Conservation (phyloP, 106 monocot species). For the Alisma plantagoaquatica region DNA sequence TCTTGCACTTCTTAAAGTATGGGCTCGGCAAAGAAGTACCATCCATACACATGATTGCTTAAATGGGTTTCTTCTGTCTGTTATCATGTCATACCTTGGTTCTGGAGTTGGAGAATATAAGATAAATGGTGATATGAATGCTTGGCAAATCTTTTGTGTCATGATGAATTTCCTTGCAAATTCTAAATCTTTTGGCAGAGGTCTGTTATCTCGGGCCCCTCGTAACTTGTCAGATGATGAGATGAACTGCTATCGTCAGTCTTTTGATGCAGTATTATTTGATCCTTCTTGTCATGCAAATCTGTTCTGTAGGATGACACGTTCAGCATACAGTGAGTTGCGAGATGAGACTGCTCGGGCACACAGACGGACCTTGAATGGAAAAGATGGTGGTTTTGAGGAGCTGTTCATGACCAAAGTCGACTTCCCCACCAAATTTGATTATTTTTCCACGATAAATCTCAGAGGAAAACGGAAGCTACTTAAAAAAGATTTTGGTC, state of each 20-base stretch:
- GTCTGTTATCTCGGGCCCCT: too few relatives aligned
- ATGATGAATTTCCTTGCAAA: slow-evolving; percentile 81
- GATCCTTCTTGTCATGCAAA: slow-evolving; percentile 72
- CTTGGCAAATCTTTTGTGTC: slow-evolving; percentile 71
- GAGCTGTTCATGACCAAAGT: slow-evolving; percentile 86
- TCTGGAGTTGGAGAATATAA: slow-evolving; percentile 39
- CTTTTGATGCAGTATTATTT: slow-evolving; percentile 48
- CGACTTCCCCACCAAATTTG: slow-evolving; percentile 82
- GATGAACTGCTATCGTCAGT: slow-evolving; percentile 33
- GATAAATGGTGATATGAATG: slow-evolving; percentile 61
- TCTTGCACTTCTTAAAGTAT: slow-evolving; percentile 83
- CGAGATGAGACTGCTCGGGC: slow-evolving; percentile 59
- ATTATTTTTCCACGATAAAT: slow-evolving; percentile 75
- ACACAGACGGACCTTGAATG: slow-evolving; percentile 47
- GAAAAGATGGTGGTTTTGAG: slow-evolving; percentile 79
- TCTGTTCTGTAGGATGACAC: slow-evolving; percentile 57
- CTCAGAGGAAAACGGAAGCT: slow-evolving; percentile 37
- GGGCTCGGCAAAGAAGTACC: slow-evolving; percentile 85
- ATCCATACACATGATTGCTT: slow-evolving; percentile 72
- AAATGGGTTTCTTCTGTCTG: slow-evolving; percentile 78
- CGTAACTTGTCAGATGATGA: too few relatives aligned
- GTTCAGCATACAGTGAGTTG: slow-evolving; percentile 58
- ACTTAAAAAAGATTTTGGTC: slow-evolving; percentile 33
- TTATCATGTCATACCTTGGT: slow-evolving; percentile 56
- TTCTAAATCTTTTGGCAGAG: too few relatives aligned